Percentiles rank a stretch among this genome's conserved stretches.
phyloP scores from a whole-genome alignment of 2,329 filamentous ascomycete genomes.

The Helotiales sp. region DNA sequence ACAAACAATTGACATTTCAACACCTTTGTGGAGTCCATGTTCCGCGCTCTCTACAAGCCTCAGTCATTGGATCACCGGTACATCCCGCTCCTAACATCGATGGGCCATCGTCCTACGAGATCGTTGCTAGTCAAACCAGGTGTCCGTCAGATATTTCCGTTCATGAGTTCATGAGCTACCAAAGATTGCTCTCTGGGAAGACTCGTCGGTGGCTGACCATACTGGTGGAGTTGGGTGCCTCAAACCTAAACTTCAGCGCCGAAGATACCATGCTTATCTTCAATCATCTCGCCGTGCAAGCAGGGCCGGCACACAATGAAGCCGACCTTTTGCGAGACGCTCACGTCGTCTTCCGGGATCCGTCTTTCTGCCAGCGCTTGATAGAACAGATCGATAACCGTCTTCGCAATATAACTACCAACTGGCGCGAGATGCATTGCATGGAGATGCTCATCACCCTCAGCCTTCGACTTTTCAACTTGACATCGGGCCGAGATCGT shows the following conservation, averaged over 20 bases:
- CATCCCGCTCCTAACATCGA: slow-evolving; percentile 31
- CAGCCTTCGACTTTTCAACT: slow-evolving; percentile 47
- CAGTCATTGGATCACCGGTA: slow-evolving; percentile 23
- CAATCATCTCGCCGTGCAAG: slow-evolving; percentile 57
- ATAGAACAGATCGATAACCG: slow-evolving; percentile 52
- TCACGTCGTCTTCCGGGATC: slow-evolving; percentile 57
- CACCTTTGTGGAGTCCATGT: slow-evolving; percentile 44
- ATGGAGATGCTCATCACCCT: slow-evolving; percentile 64
- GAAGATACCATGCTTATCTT: slow-evolving; percentile 56
- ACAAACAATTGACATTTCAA: slow-evolving; percentile 40
- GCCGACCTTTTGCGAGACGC: slow-evolving; percentile 48
- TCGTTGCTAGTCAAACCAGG: slow-evolving; percentile 50
- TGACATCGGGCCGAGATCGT: slow-evolving; percentile 24
- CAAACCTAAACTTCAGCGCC: slow-evolving; percentile 63
- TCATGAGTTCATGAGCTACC: slow-evolving; percentile 54
- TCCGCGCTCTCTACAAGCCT: slow-evolving; percentile 38
- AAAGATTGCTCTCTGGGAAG: slow-evolving; percentile 49
- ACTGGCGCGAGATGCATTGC: slow-evolving; percentile 61
- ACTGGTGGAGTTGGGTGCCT: slow-evolving; percentile 54
- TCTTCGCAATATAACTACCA: slow-evolving; percentile 53
- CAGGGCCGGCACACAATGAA: slow-evolving; percentile 52
- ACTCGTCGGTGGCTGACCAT: slow-evolving; percentile 53
- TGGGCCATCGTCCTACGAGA: slow-evolving; percentile 47
- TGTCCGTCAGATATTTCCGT: slow-evolving; percentile 52
- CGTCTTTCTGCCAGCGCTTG: slow-evolving; percentile 53